Conservation (phyloP, 2,329 filamentous ascomycete genomes). For the Immersiporthe knoxdaviesiana region DNA sequence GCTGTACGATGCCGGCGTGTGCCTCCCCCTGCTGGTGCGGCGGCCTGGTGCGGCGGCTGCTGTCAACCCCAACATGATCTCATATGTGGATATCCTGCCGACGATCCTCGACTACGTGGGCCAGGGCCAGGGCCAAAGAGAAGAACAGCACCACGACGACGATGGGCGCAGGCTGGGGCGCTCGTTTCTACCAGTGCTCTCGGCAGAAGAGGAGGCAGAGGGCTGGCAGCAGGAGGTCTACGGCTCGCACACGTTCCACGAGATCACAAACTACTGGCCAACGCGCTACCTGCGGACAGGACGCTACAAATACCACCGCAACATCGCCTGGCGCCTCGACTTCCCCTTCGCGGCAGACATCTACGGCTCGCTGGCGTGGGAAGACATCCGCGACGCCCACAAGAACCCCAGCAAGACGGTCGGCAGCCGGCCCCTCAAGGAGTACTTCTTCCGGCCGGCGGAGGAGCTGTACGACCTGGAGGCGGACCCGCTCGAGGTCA, state of each 20-base stretch:
- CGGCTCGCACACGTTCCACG: slow-evolving; percentile 56
- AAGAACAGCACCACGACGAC: too few relatives aligned
- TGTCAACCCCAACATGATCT: slow-evolving; percentile 48
- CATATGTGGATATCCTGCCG: slow-evolving; percentile 50
- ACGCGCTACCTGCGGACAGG: slow-evolving; percentile 49
- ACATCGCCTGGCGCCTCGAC: slow-evolving; percentile 52
- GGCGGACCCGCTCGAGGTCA: slow-evolving; percentile 48
- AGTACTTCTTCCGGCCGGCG: slow-evolving; percentile 48
- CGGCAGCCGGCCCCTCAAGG: slow-evolving; percentile 44
- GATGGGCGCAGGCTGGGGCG: too few relatives aligned
- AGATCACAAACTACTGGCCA: slow-evolving; percentile 54
- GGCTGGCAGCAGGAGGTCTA: slow-evolving; percentile 39
- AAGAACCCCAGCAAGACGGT: slow-evolving; percentile 37
- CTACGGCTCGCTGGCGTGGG: slow-evolving; percentile 48
- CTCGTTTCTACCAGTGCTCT: slow-evolving; percentile 40
- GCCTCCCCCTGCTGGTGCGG: slow-evolving; percentile 47
- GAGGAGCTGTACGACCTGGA: slow-evolving; percentile 53
- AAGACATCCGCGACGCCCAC: slow-evolving; percentile 47
- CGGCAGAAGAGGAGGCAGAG: too few relatives aligned
- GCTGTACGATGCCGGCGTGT: slow-evolving; percentile 50
- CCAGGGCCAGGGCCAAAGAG: background rate
- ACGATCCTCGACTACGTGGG: slow-evolving; percentile 47
- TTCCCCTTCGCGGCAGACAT: slow-evolving; percentile 53
- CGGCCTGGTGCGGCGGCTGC: slow-evolving; percentile 37
- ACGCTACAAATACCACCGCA: slow-evolving; percentile 54